A percentile compares a stretch with the other conserved stretches of the same genome.
phyloP scores from a whole-genome alignment of 345 rosid species.

The Salix koriyanagi region DNA sequence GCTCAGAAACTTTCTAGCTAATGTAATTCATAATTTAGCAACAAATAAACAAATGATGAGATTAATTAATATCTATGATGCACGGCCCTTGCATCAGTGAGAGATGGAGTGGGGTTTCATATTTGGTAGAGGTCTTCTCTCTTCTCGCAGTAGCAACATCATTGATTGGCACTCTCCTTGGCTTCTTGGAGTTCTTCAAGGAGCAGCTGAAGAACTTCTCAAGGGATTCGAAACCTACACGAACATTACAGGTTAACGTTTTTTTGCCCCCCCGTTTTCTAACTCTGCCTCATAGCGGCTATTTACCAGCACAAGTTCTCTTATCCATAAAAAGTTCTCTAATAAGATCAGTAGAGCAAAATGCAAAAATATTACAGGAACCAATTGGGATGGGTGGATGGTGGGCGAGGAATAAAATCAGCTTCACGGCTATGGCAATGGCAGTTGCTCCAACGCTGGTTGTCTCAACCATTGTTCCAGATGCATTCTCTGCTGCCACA shows the following conservation, averaged over 20 bases:
- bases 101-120: conserved; percentile 49
- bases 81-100: conserved; percentile 26
- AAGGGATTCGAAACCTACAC: conserved; percentile 5
- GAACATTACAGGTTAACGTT: conserved; percentile 13
- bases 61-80: neutral
- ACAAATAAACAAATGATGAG: neutral
- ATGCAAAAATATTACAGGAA: conserved; percentile 14
- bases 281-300: neutral
- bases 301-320: neutral
- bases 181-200: conserved; percentile 64
- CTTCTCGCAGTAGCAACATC: conserved; percentile 63
- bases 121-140: conserved; percentile 61
- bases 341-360: neutral
- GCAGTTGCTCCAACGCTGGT: conserved; percentile 46
- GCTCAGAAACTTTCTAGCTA: neutral
- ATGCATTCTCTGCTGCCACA: conserved; percentile 62
- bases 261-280: too few species aligned
- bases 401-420: conserved; percentile 42
- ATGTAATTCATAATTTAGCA: neutral
- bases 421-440: conserved; percentile 42
- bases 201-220: conserved; percentile 41
- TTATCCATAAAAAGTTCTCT: too few species aligned
- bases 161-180: conserved; percentile 49
- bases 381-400: conserved; percentile 18
- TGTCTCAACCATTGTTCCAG: conserved; percentile 49